These are phyloP conservation scores for Phytopythium oedochilum DNA, from an alignment of 352 stramenopile genomes.

Conservation along the genomic window DNA sequence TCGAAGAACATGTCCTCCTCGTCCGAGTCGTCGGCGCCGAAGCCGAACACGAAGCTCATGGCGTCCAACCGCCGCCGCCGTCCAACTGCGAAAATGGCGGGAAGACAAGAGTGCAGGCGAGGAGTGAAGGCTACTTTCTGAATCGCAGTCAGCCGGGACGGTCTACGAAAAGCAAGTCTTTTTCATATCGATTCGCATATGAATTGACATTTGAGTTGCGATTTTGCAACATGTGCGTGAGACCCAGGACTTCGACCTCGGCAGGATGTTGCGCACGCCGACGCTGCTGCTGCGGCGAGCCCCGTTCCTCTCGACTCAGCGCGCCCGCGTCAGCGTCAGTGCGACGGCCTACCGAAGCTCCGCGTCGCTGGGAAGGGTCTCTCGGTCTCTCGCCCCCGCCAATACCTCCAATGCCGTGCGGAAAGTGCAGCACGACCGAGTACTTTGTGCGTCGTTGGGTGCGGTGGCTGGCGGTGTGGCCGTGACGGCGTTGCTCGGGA, in stretches of 20 bases:
- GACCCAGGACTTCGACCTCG: too few species aligned
- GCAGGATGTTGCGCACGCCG: background rate
- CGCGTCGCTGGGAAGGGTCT: background rate
- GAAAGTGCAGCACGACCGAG: constrained; percentile 24
- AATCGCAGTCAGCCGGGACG: too few species aligned
- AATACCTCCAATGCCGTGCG: background rate
- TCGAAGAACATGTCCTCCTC: constrained; percentile 4
- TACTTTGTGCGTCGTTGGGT: constrained; percentile 46
- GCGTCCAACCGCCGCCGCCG: background rate
- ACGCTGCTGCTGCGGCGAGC: background rate
- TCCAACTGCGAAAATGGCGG: too few species aligned
- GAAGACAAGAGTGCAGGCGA: too few species aligned
- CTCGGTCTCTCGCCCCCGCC: background rate
- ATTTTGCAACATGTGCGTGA: background rate
- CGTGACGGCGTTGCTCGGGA: constrained; percentile 23
- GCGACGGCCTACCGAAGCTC: background rate
- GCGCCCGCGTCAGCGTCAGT: background rate
- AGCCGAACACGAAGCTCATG: background rate
- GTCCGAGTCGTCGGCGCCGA: background rate
- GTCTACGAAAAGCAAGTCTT: too few species aligned
- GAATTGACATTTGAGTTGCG: background rate
- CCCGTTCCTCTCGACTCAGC: background rate
- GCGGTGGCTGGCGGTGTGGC: constrained; percentile 39
- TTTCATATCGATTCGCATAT: too few species aligned
- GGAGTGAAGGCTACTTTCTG: background rate